These are phyloP conservation scores for Sphaerostilbella broomeana DNA, from an alignment of 2,329 filamentous ascomycete genomes.

Conservation along the genomic window DNA sequence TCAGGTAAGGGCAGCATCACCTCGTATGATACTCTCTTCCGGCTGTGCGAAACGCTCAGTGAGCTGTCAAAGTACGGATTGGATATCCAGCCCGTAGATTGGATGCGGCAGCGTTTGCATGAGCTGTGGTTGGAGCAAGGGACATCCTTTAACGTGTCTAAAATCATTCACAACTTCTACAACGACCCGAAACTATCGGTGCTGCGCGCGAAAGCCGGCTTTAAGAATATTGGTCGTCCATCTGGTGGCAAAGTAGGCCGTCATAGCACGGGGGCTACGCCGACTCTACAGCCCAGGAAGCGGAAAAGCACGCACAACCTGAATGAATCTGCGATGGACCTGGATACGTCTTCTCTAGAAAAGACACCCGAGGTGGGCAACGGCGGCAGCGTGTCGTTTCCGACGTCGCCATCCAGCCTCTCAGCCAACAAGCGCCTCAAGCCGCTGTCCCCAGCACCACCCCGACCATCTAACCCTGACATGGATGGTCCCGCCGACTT, in stretches of 20 bases:
- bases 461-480: neutral
- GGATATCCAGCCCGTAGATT: slow-evolving; percentile 46
- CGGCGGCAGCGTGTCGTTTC: slow-evolving; percentile 2
- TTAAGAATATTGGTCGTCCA: slow-evolving; percentile 51
- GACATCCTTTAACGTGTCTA: slow-evolving; percentile 43
- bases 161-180: slow-evolving; percentile 48
- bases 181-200: slow-evolving; percentile 46
- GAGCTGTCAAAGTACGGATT: slow-evolving; percentile 49
- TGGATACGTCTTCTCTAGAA: slow-evolving; percentile 22
- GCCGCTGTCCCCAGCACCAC: slow-evolving; percentile 17
- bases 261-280: slow-evolving; percentile 19
- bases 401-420: slow-evolving; percentile 4
- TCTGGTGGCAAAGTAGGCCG: slow-evolving; percentile 37
- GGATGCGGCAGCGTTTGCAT: slow-evolving; percentile 50
- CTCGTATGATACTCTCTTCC: slow-evolving; percentile 52
- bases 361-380: slow-evolving; percentile 22
- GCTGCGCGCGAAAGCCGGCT: slow-evolving; percentile 46
- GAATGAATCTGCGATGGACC: slow-evolving; percentile 19
- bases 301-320: slow-evolving; percentile 29
- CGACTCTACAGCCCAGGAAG: slow-evolving; percentile 22
- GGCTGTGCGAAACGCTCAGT: slow-evolving; percentile 46
- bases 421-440: slow-evolving; percentile 24
- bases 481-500: slow-evolving; percentile 1
- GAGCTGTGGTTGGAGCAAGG: slow-evolving; percentile 41
- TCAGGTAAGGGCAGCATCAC: slow-evolving; percentile 34